Evolutionary conservation across 495 filamentous ascomycete species (phyloP).

Genomic region (Podospora appendiculata): DNA sequence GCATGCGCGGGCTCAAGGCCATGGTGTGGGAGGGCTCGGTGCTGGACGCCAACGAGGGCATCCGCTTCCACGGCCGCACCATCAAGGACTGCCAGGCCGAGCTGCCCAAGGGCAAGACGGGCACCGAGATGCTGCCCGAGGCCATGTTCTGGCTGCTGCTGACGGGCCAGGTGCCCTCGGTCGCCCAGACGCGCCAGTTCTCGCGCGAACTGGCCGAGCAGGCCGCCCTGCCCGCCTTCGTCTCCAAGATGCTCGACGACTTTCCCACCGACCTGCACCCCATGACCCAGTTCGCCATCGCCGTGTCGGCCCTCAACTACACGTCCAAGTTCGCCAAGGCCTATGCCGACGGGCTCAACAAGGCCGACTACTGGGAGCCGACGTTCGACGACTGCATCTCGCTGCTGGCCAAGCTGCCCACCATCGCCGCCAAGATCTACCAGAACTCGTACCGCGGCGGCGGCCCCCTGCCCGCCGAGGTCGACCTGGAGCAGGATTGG

Average conservation of each 20-base stretch:
- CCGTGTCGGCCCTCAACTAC: slow-evolving; percentile 88
- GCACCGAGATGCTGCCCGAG: slow-evolving; percentile 98
- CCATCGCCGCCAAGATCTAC: slow-evolving; percentile 95
- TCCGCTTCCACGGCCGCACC: slow-evolving; percentile 93
- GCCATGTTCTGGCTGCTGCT: slow-evolving; percentile 99
- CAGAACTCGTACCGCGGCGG: slow-evolving; percentile 76
- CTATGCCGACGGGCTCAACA: slow-evolving; percentile 83
- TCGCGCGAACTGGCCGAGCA: slow-evolving; percentile 84
- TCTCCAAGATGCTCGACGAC: slow-evolving; percentile 79
- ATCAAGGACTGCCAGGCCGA: slow-evolving; percentile 96
- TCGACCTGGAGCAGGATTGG: slow-evolving; percentile 88
- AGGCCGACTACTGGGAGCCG: slow-evolving; percentile 97
- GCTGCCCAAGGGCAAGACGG: slow-evolving; percentile 84
- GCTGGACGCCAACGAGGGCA: slow-evolving; percentile 92
- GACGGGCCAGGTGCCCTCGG: slow-evolving; percentile 84
- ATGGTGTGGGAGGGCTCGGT: slow-evolving; percentile 99
- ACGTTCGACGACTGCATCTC: slow-evolving; percentile 94
- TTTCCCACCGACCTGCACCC: slow-evolving; percentile 88
- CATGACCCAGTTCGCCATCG: slow-evolving; percentile 96
- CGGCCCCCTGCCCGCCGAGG: slow-evolving; percentile 64
- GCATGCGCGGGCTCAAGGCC: slow-evolving; percentile 94
- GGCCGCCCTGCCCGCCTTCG: slow-evolving; percentile 72
- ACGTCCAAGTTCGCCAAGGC: slow-evolving; percentile 85
- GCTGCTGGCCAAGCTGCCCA: slow-evolving; percentile 91
- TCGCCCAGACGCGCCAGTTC: slow-evolving; percentile 69